Conservation (phyloP, 164 flowering plant genomes). For the Liriodendron chinense region DNA sequence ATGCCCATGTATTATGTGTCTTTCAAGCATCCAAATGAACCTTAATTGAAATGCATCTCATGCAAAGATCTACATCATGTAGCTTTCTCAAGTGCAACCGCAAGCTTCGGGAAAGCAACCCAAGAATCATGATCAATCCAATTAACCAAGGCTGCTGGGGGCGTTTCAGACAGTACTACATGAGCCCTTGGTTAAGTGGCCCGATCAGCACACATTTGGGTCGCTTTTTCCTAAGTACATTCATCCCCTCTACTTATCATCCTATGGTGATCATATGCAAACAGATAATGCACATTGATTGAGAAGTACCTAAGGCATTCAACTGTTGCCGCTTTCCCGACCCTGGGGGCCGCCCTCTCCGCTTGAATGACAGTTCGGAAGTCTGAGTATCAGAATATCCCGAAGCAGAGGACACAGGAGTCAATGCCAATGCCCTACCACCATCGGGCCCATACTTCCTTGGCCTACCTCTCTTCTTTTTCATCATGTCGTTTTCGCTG, state of each 20-base stretch:
- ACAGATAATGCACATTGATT: not conserved
- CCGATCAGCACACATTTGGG: not conserved
- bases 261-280: not conserved
- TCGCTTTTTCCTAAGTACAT: not conserved
- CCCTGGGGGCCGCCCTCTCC: constrained; percentile 79
- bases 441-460: constrained; percentile 71
- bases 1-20: too few relatives aligned
- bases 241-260: not conserved
- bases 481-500: constrained; percentile 35
- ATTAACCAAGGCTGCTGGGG: not conserved
- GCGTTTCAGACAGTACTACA: not conserved
- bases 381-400: not conserved
- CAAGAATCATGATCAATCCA: not conserved
- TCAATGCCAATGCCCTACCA: constrained; percentile 52
- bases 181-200: not conserved
- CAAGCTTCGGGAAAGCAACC: not conserved
- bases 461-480: constrained; percentile 82
- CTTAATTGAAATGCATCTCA: too few relatives aligned
- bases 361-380: constrained; percentile 40
- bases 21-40: too few relatives aligned
- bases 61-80: too few relatives aligned
- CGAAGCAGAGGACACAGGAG: constrained; percentile 31
- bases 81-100: too few relatives aligned
- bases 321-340: constrained; percentile 71
- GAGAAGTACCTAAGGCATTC: constrained; percentile 66